Evolutionary conservation across 176 grass and related monocot genomes (phyloP).

Genomic region (Poa annua): DNA sequence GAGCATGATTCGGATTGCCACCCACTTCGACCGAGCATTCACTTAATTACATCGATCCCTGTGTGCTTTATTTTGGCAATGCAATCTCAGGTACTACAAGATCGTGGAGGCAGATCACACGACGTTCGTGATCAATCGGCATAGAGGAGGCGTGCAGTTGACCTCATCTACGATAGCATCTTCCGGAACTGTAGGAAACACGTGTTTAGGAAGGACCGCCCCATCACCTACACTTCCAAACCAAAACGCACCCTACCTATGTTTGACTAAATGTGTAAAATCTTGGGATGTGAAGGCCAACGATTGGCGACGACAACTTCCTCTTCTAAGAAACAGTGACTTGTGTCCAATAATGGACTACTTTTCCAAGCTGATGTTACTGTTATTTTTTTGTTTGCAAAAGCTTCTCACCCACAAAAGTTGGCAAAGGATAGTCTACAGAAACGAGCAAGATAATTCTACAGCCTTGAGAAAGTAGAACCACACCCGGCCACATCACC

Average conservation of each 20-base stretch:
- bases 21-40: constrained; percentile 40
- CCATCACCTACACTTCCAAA: constrained; percentile 44
- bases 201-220: constrained; percentile 51
- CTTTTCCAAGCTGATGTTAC: too few species aligned
- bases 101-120: constrained; percentile 83
- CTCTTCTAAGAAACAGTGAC: too few species aligned
- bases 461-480: not conserved
- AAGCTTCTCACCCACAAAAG: too few species aligned
- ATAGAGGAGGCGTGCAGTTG: constrained; percentile 71
- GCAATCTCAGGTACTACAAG: constrained; percentile 61
- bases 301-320: too few species aligned
- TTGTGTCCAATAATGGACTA: too few species aligned
- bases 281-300: too few species aligned
- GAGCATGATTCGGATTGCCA: constrained; percentile 48
- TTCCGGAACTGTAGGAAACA: constrained; percentile 67
- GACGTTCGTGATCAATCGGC: constrained; percentile 72
- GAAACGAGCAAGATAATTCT: not conserved
- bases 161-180: constrained; percentile 81
- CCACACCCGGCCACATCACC: not conserved
- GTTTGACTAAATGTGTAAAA: too few species aligned
- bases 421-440: not conserved
- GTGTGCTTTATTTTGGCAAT: constrained; percentile 2
- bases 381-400: too few species aligned
- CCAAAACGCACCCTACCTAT: constrained; percentile 27
- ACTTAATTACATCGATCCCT: not conserved